Conservation (phyloP, 1,284 basidiomycete species). For the Pseudozyma pruni region DNA sequence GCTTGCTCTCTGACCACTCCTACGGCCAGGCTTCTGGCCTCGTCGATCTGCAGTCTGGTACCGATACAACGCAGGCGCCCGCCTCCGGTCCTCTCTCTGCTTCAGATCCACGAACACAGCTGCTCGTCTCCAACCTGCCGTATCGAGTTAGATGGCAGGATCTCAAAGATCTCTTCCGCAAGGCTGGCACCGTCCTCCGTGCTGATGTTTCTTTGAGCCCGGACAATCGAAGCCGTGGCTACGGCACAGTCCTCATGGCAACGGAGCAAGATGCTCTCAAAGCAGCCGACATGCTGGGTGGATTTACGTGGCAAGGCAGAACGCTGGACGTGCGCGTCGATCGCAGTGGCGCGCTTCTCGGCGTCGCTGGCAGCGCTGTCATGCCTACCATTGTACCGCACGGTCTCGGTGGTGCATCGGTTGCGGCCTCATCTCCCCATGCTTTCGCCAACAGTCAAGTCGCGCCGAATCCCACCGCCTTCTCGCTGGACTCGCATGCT, state of each 20-base stretch:
- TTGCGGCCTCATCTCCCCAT: not conserved
- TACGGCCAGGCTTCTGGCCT: not conserved
- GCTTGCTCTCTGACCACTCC: conserved; percentile 1
- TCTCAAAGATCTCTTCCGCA: conserved; percentile 68
- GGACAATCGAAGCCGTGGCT: conserved; percentile 63
- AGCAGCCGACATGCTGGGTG: conserved; percentile 68
- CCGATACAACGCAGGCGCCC: conserved; percentile 16
- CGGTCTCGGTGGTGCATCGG: not conserved
- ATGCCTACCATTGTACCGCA: conserved; percentile 21
- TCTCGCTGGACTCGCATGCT: conserved; percentile 5
- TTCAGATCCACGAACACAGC: conserved; percentile 83
- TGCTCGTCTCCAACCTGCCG: conserved; percentile 66
- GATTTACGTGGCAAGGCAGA: conserved; percentile 67
- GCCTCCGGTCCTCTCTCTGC: conserved; percentile 55
- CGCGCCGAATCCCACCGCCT: not conserved
- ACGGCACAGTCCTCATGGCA: conserved; percentile 65
- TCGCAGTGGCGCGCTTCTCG: conserved; percentile 53
- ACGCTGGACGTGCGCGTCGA: conserved; percentile 63
- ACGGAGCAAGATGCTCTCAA: conserved; percentile 67
- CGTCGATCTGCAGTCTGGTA: not conserved
- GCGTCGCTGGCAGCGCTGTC: conserved; percentile 37
- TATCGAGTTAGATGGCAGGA: conserved; percentile 69
- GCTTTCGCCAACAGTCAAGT: conserved; percentile 5
- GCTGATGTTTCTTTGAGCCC: conserved; percentile 68
- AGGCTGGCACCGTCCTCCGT: conserved; percentile 68